Base-by-base conservation (phyloP, 768 basidiomycete genomes). In the Auriscalpium vulgare region DNA sequence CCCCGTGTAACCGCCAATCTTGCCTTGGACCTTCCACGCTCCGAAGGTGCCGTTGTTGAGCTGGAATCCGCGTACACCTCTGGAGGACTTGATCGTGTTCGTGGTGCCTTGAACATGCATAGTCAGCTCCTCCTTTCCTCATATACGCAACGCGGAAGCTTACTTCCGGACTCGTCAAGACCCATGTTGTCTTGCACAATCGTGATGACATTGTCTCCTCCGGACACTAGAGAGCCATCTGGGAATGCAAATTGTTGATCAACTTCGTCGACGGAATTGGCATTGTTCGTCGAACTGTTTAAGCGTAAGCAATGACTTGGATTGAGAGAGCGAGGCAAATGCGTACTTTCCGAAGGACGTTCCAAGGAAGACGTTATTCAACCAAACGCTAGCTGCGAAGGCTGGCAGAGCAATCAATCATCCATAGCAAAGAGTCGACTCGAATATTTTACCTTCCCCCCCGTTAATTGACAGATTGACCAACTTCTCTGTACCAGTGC, bases 171-270 rank as follows among this genome's bases (percentile, higher is more conserved):
- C 66, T 90, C 82, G 55, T 89, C 80, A 59, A 88, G 68, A 0
- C 89, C 90, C 84, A 87, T 88, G 62, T 88, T 87, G 58, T 91
- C 90, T 84, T 87, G 48, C 6, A 90, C 75, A 45, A 91, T 75
- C 0, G 89, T 91, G 53, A 92, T 79, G 10, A 91, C 82, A 63
- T 91, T 92, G 62, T 87, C 86, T 5, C 78, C 86, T 5, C 78
- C 78, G 9, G 74, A 64, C 6, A 67, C 65, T 36, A 91, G 60
- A 5, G 84, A 72, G 1, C 76, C 79, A 6, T 67, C 44, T 0
- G 88, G 86, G 73, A 91, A 86, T 8, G 67, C 65, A 63, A 83
- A 91, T 49, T 73, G 72, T 29, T 84, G 78, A 58, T 90, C 86
- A 0, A 84, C 85, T 67, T 90, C 87, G 63, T 80, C 79, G 13